A percentile compares a stretch with the other conserved stretches of the same genome.
Evolutionary conservation across 345 rosid species (phyloP).

Genomic region (Citrus trifoliata): DNA sequence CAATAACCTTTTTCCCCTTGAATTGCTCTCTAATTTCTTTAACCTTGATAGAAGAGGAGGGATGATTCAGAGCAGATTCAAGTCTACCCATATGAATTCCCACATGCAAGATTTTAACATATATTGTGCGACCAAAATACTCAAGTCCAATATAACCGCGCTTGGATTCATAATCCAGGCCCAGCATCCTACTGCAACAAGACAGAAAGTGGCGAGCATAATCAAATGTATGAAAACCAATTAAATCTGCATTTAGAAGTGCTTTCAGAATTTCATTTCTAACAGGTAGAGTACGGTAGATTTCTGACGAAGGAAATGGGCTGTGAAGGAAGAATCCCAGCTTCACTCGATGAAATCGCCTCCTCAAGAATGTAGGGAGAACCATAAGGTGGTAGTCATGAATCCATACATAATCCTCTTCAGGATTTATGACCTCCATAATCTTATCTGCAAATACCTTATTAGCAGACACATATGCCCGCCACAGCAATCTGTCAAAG

Average conservation of each 20-base stretch:
- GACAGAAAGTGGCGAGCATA: slow-evolving; percentile 50
- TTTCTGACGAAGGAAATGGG: slow-evolving; percentile 51
- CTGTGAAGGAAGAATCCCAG: slow-evolving; percentile 54
- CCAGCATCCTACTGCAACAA: slow-evolving; percentile 50
- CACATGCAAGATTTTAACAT: slow-evolving; percentile 42
- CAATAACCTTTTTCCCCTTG: slow-evolving; percentile 30
- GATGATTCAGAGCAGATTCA: slow-evolving; percentile 41
- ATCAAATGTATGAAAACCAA: slow-evolving; percentile 53
- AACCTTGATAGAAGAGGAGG: slow-evolving; percentile 34
- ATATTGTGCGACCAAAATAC: slow-evolving; percentile 47
- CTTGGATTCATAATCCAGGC: slow-evolving; percentile 47
- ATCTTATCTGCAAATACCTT: slow-evolving; percentile 48
- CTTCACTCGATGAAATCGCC: slow-evolving; percentile 40
- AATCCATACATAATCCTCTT: slow-evolving; percentile 48
- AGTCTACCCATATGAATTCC: slow-evolving; percentile 51
- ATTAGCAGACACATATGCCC: slow-evolving; percentile 49
- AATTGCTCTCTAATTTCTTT: slow-evolving; percentile 42
- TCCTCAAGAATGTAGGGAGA: slow-evolving; percentile 45
- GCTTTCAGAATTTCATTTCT: slow-evolving; percentile 42
- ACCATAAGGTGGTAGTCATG: slow-evolving; percentile 55
- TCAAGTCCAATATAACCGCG: slow-evolving; percentile 50
- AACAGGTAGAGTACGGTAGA: slow-evolving; percentile 45
- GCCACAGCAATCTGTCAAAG: slow-evolving; percentile 40
- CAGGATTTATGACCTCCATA: slow-evolving; percentile 39
- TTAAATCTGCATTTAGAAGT: slow-evolving; percentile 42